Percentiles rank a stretch among this genome's conserved stretches.
Conservation (phyloP, 345 rosid species). For the Bruguiera sexangula region DNA sequence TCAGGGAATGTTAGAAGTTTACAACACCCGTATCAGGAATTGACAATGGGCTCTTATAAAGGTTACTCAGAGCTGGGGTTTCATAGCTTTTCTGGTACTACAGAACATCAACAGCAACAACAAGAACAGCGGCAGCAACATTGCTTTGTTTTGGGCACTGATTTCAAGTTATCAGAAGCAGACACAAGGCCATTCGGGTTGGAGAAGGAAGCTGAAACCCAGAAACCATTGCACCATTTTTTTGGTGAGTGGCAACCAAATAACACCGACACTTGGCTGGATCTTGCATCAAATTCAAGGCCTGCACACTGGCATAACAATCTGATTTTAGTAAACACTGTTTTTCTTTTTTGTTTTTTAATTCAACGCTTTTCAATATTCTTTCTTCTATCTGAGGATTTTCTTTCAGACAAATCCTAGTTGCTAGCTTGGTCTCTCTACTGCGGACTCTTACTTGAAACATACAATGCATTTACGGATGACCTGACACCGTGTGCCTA, state of each 20-base stretch:
- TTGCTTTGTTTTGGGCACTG: constrained; percentile 63
- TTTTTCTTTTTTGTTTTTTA: neutral
- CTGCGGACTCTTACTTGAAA: no score
- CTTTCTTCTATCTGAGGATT: no score
- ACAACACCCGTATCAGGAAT: constrained; percentile 29
- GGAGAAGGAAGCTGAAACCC: constrained; percentile 49
- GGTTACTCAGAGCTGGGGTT: constrained; percentile 29
- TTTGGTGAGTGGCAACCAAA: constrained; percentile 56
- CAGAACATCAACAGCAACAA: constrained; percentile 28
- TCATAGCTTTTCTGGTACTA: constrained; percentile 33
- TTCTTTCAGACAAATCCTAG: no score
- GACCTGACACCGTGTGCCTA: no score
- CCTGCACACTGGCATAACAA: constrained; percentile 29
- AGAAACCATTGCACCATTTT: constrained; percentile 76
- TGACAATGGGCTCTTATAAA: constrained; percentile 22
- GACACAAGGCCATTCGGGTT: constrained; percentile 32
- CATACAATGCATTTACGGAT: no score
- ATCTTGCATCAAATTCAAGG: constrained; percentile 48
- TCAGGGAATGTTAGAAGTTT: constrained; percentile 36
- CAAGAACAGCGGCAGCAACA: constrained; percentile 40
- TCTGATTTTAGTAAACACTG: neutral
- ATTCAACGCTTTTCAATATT: no score
- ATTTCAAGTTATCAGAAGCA: constrained; percentile 49
- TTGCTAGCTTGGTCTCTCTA: no score
- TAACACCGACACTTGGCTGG: constrained; percentile 51